Evolutionary conservation across 768 basidiomycete genomes (phyloP), one percentile per base, ranked within the genome.

Genomic region (Rhodotorula babjevae): DNA sequence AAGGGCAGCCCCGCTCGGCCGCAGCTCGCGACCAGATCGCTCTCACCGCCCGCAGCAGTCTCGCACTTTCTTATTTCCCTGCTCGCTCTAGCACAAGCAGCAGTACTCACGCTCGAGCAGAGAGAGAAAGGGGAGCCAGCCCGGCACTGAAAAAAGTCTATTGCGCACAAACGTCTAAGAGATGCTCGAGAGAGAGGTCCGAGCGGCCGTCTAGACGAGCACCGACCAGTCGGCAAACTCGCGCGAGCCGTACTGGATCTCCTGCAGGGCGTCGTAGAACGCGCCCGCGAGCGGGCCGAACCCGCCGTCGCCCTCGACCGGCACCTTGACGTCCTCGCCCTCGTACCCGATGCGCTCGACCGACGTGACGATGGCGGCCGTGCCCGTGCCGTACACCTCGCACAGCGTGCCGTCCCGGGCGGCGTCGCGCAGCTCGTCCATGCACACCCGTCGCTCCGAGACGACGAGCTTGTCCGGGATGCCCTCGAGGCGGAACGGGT

Each of bases 381-480:
- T 84, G 79, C 94, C 93, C 49, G 90, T 86, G 61, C 90, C 89
- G 77, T 97, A 91, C n/a, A 90, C 84, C 81, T 97, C 94, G 36
- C 89, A 84, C 27, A 96, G 84, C 25, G 81, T 83, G 16, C 89
- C 90, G 21, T 85, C 81, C 61, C 84, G 76, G 9, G 85, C 82
- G 70, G 82, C 82, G 12, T 77, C 75, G n/a, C 79, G 78, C 61
- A 91, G 76, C 68, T 91, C 86, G 5, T 79, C 62, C 82, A 84
- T 87, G 16, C 86, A 85, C 44, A 91, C 81, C 9, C 81, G 72
- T 19, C 85, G 84, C 79, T 91, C 90, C 25, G 84, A 81, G 0
- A 87, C 81, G 18, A 82, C 81, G 50, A 81, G 67, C 82, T 87
- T 60, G 75, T 84, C 78, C 11, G 87, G 83, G 63, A 84, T 75